Base-by-base conservation (phyloP, 192 early-diverging fungal species). In the Coemansia erecta region DNA sequence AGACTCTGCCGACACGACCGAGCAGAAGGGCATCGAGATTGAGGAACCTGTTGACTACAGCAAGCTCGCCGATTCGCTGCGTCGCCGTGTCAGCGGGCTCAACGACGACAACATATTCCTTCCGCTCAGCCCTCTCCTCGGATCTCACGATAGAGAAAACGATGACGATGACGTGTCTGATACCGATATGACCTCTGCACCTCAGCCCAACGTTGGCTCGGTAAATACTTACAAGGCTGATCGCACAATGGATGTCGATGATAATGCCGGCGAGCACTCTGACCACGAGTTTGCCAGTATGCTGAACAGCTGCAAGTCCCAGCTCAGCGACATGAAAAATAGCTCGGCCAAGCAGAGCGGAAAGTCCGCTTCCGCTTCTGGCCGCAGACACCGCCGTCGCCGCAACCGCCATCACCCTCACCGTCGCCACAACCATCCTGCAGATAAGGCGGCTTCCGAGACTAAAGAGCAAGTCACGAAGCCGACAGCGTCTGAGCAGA, bases 21-120 rank as follows among this genome's bases (percentile, higher is more conserved):
- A 52, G n/a, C 56, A 51, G 21, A 53, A 24, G 43, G 50, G 41
- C 2, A 53, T 77, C 15, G 61, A 77, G 61, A 43, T 77, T n/a
- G 74, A 77, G 14, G 74, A 77, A 43, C 74, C 74, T 2, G 57
- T 60, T 2, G 74, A 77, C 44, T 77, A 77, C 31, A 22, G 42
- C 37, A 54, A 44, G 19, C 64, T 70, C 17, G 74, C 68, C 3
- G 41, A 63, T 11, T n/a, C 57, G 10, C 61, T 77, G 26, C 74
- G 74, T 21, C 54, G 26, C 48, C 74, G 74, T 23, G 68, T 77
- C 15, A 52, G 59, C 15, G 48, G 37, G 11, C 58, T 77, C 41
- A 49, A 64, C 35, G 61, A 70, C 23, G 64, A 68, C 26, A 52
- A 60, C 39, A 63, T 65, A 28, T 68, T 77, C 48, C 19, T 77